Conservation (phyloP, 2,329 filamentous ascomycete genomes). For the Fusarium nanum region DNA sequence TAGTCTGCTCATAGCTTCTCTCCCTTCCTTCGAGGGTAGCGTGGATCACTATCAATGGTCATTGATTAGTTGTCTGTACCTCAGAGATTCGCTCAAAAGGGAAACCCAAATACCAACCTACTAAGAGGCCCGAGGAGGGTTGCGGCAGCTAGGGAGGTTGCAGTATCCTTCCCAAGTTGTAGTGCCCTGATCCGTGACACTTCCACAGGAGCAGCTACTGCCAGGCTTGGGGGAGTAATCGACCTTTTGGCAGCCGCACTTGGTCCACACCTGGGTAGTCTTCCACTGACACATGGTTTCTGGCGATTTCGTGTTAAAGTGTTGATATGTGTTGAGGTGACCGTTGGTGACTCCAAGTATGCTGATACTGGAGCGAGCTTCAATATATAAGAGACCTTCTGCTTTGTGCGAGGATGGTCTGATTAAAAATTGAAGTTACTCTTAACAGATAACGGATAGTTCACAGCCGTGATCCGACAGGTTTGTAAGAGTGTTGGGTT, state of each 20-base stretch:
- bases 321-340: not conserved
- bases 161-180: slow-evolving; percentile 52
- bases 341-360: not conserved
- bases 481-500: slow-evolving; percentile 42
- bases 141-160: slow-evolving; percentile 48
- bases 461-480: slow-evolving; percentile 38
- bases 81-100: slow-evolving; percentile 8
- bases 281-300: slow-evolving; percentile 52
- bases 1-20: slow-evolving; percentile 40
- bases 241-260: slow-evolving; percentile 49
- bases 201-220: slow-evolving; percentile 45
- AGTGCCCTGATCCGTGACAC: slow-evolving; percentile 45
- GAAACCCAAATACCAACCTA: slow-evolving; percentile 41
- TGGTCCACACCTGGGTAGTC: slow-evolving; percentile 48
- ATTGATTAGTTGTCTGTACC: slow-evolving; percentile 23
- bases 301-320: not conserved
- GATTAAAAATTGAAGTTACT: slow-evolving; percentile 23
- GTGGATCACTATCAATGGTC: slow-evolving; percentile 30
- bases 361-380: slow-evolving; percentile 7
- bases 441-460: slow-evolving; percentile 35
- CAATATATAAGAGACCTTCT: slow-evolving; percentile 30
- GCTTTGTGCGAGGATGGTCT: slow-evolving; percentile 24
- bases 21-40: slow-evolving; percentile 37
- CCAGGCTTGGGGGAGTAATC: slow-evolving; percentile 46
- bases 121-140: slow-evolving; percentile 44